Conservation (phyloP, 805 yeast species). For the Zygoascus tannicola region DNA sequence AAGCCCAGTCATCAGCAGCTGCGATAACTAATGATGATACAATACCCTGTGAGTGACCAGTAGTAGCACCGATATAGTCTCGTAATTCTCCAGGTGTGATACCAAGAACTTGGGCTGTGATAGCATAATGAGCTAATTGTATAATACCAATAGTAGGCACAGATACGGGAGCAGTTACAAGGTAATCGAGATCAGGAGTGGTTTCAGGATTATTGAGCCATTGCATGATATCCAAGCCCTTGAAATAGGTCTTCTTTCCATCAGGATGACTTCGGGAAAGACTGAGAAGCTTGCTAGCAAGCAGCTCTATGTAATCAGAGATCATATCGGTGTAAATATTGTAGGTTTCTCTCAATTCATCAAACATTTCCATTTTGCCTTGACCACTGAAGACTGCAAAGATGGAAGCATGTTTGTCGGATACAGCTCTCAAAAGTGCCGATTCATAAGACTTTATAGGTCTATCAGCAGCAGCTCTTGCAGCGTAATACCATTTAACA, state of each 20-base stretch:
- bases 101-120: constrained; percentile 77
- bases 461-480: constrained; percentile 41
- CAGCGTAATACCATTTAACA: constrained; percentile 67
- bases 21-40: constrained; percentile 91
- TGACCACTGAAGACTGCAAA: constrained; percentile 97
- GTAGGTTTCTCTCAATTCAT: constrained; percentile 83
- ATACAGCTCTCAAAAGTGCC: constrained; percentile 58
- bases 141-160: constrained; percentile 97
- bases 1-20: constrained; percentile 71
- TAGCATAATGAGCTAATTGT: constrained; percentile 87
- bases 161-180: constrained; percentile 84
- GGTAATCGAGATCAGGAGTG: constrained; percentile 83
- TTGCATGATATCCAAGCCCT: constrained; percentile 77
- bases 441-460: constrained; percentile 44
- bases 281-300: constrained; percentile 57
- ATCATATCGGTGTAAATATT: constrained; percentile 67
- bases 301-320: constrained; percentile 56
- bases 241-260: constrained; percentile 82
- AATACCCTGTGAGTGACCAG: constrained; percentile 45
- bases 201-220: constrained; percentile 83
- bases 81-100: constrained; percentile 83
- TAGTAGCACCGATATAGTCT: constrained; percentile 40
- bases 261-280: constrained; percentile 65
- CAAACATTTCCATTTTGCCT: constrained; percentile 96
- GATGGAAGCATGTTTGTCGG: constrained; percentile 48